Conservation (phyloP, 768 basidiomycete genomes). For the Mycena alexandri region DNA sequence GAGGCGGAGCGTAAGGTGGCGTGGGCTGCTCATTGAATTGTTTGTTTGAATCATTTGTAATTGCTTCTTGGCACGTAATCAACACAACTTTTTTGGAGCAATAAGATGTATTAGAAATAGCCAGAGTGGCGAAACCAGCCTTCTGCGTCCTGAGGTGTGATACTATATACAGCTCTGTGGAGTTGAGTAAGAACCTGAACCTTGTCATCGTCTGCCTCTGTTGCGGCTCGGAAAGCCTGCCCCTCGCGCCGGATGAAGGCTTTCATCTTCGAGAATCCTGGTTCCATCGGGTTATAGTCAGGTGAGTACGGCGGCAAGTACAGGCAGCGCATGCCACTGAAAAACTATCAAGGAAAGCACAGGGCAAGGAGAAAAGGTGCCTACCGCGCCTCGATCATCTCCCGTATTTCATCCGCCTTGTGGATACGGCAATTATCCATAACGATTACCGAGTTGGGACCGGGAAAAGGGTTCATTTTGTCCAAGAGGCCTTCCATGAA, state of each 20-base stretch:
- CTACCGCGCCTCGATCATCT: slow-evolving; percentile 50
- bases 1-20: no score
- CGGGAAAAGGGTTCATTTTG: slow-evolving; percentile 53
- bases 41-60: no score
- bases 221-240: slow-evolving; percentile 1
- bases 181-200: background rate
- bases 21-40: no score
- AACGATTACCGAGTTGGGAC: slow-evolving; percentile 50
- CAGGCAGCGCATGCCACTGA: slow-evolving; percentile 38
- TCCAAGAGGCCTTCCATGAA: slow-evolving; percentile 51
- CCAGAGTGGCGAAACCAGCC: slow-evolving; percentile 28
- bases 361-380: slow-evolving; percentile 1
- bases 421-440: slow-evolving; percentile 56
- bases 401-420: slow-evolving; percentile 41
- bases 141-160: slow-evolving; percentile 19
- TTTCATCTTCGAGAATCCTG: slow-evolving; percentile 42
- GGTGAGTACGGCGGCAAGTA: slow-evolving; percentile 55
- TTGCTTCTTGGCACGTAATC: no score
- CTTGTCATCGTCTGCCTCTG: background rate
- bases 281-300: slow-evolving; percentile 54
- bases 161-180: slow-evolving; percentile 19
- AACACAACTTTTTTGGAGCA: no score
- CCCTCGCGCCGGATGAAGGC: slow-evolving; percentile 34
- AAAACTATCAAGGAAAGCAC: background rate
- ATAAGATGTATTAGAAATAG: slow-evolving; percentile 17